Evolutionary conservation across 495 filamentous ascomycete species (phyloP).

Genomic region (Lasiosphaeriaceae sp.): DNA sequence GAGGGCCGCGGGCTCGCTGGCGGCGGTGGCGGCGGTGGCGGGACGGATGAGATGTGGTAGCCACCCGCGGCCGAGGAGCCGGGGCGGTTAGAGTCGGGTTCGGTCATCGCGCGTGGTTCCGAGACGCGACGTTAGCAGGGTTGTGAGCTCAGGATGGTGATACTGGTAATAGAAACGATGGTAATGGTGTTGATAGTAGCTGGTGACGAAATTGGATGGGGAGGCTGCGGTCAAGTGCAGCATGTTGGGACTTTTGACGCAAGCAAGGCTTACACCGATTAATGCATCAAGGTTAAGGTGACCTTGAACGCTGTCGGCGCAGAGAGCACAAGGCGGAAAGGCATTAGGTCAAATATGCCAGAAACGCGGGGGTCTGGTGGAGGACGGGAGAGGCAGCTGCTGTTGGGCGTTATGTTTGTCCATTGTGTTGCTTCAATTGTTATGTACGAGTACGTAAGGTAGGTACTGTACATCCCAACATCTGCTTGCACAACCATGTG

Average conservation of each 20-base stretch:
- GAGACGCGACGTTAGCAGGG: background rate
- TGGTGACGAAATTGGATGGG: background rate
- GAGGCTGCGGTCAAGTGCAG: background rate
- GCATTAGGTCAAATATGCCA: too few relatives aligned
- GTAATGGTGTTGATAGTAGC: background rate
- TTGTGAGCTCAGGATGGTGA: background rate
- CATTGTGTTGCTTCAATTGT: background rate
- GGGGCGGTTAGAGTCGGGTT: constrained; percentile 20
- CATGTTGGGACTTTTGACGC: constrained; percentile 5
- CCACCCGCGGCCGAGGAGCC: constrained; percentile 20
- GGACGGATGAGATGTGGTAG: constrained; percentile 17
- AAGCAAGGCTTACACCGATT: background rate
- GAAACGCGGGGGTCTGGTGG: too few relatives aligned
- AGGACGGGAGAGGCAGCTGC: too few relatives aligned
- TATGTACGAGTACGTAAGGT: too few relatives aligned
- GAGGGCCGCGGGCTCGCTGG: constrained; percentile 26
- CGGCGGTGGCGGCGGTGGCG: constrained; percentile 22
- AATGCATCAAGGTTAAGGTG: too few relatives aligned
- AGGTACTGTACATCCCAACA: too few relatives aligned
- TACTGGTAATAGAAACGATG: background rate
- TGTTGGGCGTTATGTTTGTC: background rate
- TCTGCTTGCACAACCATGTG: too few relatives aligned
- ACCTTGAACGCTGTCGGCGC: too few relatives aligned
- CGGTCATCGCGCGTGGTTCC: constrained; percentile 15
- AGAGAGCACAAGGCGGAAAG: too few relatives aligned